These are phyloP conservation scores for Xylariales sp. DNA, from an alignment of 2,329 filamentous ascomycete species.

Conservation along the genomic window DNA sequence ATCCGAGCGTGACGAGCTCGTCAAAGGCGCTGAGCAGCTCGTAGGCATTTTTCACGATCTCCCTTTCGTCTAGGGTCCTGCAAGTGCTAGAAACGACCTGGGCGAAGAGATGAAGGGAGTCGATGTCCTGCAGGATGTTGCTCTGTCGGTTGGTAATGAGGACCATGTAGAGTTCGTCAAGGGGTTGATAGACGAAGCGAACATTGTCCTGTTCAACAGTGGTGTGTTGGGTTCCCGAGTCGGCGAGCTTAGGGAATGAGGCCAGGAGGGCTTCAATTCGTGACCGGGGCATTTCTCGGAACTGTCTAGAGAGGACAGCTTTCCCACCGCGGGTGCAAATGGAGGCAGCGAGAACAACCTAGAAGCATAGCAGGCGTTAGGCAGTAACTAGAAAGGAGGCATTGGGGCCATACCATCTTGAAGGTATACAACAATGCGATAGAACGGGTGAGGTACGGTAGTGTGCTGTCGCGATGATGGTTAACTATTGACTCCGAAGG, in stretches of 20 bases:
- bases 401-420: constrained; percentile 45
- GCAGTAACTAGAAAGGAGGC: constrained; percentile 21
- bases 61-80: constrained; percentile 93
- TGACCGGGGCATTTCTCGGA: constrained; percentile 96
- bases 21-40: constrained; percentile 97
- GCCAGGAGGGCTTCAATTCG: constrained; percentile 96
- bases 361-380: constrained; percentile 41
- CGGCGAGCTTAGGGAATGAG: constrained; percentile 96
- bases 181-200: constrained; percentile 97
- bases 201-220: constrained; percentile 99
- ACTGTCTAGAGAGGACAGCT: constrained; percentile 96
- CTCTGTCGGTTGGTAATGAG: constrained; percentile 99
- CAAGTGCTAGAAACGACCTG: constrained; percentile 97
- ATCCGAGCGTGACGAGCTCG: constrained; percentile 94
- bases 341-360: constrained; percentile 98
- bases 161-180: constrained; percentile 99
- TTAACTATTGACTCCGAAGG: constrained; percentile 10
- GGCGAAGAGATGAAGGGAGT: constrained; percentile 96
- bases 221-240: constrained; percentile 95
- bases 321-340: constrained; percentile 99
- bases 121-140: constrained; percentile 99
- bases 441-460: constrained; percentile 8
- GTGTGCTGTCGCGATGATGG: constrained; percentile 20
- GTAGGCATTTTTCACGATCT: constrained; percentile 94
- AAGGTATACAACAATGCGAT: constrained; percentile 7